Percentiles rank a stretch among this genome's conserved stretches.
Evolutionary conservation across 2,329 filamentous ascomycete genomes (phyloP).

Genomic region (Fusarium succisae): DNA sequence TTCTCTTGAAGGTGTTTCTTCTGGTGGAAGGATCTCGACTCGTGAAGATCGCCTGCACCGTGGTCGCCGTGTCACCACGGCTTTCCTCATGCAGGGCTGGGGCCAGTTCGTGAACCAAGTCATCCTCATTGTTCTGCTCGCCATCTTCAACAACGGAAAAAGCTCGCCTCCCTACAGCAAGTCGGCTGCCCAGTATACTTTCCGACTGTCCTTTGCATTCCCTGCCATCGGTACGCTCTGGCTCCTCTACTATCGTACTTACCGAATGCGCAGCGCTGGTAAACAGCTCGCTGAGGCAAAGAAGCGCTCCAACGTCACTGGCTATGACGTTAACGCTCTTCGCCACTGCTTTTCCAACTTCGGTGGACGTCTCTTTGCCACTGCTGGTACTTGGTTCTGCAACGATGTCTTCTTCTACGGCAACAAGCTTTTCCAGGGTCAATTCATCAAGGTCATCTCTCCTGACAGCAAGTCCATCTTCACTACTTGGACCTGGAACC

Average conservation of each 20-base stretch:
- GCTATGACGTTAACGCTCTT: constrained; percentile 89
- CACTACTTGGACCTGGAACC: constrained; percentile 89
- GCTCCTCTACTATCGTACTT: constrained; percentile 96
- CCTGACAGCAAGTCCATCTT: constrained; percentile 76
- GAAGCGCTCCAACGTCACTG: constrained; percentile 86
- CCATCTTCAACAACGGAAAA: constrained; percentile 84
- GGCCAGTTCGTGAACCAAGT: constrained; percentile 96
- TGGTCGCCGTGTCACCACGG: constrained; percentile 93
- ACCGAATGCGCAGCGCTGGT: constrained; percentile 90
- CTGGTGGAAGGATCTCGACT: constrained; percentile 87
- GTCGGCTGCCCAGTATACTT: constrained; percentile 86
- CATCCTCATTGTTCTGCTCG: constrained; percentile 83
- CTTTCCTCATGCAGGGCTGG: constrained; percentile 99
- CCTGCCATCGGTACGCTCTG: constrained; percentile 90
- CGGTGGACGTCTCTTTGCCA: constrained; percentile 85
- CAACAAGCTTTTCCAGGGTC: constrained; percentile 95
- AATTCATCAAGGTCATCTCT: constrained; percentile 88
- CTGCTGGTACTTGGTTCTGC: constrained; percentile 89
- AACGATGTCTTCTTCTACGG: constrained; percentile 99
- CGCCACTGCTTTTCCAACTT: constrained; percentile 83
- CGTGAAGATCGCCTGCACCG: constrained; percentile 94
- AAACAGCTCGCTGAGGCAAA: constrained; percentile 85
- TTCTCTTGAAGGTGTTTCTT: constrained; percentile 90
- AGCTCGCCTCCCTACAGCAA: constrained; percentile 81
- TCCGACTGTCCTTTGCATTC: constrained; percentile 90